Conservation (phyloP, 495 filamentous ascomycete genomes). For the Annulohypoxylon stygium region DNA sequence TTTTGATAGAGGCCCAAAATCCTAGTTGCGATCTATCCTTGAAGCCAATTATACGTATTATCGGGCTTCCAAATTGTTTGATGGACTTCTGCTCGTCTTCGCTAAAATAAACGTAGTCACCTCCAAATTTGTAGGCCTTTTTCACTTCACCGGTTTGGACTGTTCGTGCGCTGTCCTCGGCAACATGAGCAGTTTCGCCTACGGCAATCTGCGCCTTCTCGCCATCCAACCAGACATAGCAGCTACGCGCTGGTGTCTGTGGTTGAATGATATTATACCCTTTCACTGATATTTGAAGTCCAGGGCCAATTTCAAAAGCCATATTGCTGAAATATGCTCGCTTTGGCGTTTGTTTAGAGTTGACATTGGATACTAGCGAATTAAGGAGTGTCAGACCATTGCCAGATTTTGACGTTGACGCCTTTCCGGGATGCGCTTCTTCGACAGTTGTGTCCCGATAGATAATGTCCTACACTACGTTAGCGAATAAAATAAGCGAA, state of each 20-base stretch:
- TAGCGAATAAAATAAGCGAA: constrained; percentile 34
- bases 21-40: constrained; percentile 82
- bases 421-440: constrained; percentile 62
- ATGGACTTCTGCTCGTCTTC: constrained; percentile 82
- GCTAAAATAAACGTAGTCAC: constrained; percentile 87
- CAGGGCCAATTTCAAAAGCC: constrained; percentile 86
- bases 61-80: constrained; percentile 79
- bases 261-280: constrained; percentile 90
- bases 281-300: constrained; percentile 87
- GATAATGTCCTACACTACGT: constrained; percentile 76
- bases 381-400: constrained; percentile 86
- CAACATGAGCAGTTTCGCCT: constrained; percentile 76
- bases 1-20: constrained; percentile 87
- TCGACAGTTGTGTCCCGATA: constrained; percentile 75
- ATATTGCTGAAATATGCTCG: constrained; percentile 87
- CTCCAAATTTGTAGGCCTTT: constrained; percentile 96
- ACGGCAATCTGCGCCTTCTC: constrained; percentile 85
- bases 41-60: constrained; percentile 94
- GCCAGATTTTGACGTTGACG: constrained; percentile 65
- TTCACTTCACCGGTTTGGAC: constrained; percentile 86
- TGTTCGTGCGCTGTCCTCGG: constrained; percentile 77
- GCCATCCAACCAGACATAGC: constrained; percentile 86
- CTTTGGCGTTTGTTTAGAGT: constrained; percentile 89
- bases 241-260: constrained; percentile 81
- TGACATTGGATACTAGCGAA: constrained; percentile 88